phyloP scores from a whole-genome alignment of 345 rosid genomes.

The Linum usitatissimum region DNA sequence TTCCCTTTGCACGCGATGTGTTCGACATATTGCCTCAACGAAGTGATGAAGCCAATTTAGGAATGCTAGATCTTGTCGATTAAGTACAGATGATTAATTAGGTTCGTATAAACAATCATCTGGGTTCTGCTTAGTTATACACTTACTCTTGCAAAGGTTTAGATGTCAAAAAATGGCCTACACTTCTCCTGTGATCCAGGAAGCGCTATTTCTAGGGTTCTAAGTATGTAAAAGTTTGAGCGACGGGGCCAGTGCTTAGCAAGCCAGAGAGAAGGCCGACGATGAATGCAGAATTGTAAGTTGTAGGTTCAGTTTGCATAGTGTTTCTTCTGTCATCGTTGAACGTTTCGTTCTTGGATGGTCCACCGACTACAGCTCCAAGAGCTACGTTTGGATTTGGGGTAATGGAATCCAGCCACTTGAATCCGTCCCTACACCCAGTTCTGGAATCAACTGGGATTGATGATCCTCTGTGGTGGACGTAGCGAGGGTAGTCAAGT shows the following conservation, averaged over 20 bases:
- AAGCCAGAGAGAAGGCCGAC: slow-evolving; percentile 18
- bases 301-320: slow-evolving; percentile 16
- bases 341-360: slow-evolving; percentile 14
- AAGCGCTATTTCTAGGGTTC: not conserved
- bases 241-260: not conserved
- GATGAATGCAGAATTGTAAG: slow-evolving; percentile 15
- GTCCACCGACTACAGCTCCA: slow-evolving; percentile 20
- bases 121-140: no score
- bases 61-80: no score
- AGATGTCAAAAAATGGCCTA: no score
- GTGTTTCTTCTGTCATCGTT: slow-evolving; percentile 10
- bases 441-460: slow-evolving; percentile 13
- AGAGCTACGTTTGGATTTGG: slow-evolving; percentile 18
- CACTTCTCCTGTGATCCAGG: no score
- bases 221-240: slow-evolving; percentile 3
- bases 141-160: no score
- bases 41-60: no score
- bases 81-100: no score
- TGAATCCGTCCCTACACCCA: slow-evolving; percentile 12
- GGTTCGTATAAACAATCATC: no score
- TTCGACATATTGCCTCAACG: no score
- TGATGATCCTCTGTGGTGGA: slow-evolving; percentile 19
- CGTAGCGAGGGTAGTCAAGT: slow-evolving; percentile 7
- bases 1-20: no score
- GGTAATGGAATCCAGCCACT: slow-evolving; percentile 10